Percentiles rank a stretch among this genome's conserved stretches.
Evolutionary conservation across 305 asterid species (phyloP).

Genomic region (Fraxinus albicans): DNA sequence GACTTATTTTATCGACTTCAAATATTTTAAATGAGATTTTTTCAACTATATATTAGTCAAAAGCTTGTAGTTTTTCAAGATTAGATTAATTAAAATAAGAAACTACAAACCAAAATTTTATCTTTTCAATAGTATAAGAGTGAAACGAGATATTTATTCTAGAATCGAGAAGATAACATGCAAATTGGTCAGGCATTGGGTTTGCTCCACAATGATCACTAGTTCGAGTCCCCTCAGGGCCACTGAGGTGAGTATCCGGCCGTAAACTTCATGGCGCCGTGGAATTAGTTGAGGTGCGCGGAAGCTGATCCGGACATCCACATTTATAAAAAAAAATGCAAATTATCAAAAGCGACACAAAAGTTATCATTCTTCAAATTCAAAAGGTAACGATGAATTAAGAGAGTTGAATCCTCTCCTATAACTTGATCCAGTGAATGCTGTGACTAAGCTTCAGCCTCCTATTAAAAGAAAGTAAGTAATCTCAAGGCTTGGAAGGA

Average conservation of each 20-base stretch:
- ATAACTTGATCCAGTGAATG: background rate
- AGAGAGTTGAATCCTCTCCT: background rate
- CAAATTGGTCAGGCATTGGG: background rate
- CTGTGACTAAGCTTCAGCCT: too few species aligned
- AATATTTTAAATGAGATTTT: background rate
- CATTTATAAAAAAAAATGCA: too few species aligned
- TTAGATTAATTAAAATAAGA: background rate
- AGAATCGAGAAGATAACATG: background rate
- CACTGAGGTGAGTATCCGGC: too few species aligned
- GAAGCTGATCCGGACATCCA: too few species aligned
- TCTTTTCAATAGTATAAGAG: background rate
- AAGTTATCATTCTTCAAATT: background rate
- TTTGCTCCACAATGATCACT: too few species aligned
- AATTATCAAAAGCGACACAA: background rate
- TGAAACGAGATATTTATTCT: background rate
- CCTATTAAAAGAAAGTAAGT: too few species aligned
- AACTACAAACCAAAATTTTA: background rate
- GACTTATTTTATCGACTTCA: background rate
- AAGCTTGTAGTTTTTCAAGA: background rate
- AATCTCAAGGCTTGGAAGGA: too few species aligned
- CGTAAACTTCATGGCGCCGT: too few species aligned
- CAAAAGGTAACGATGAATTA: background rate
- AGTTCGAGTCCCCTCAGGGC: too few species aligned
- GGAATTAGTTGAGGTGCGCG: too few species aligned
- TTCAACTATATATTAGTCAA: background rate